phyloP scores from a whole-genome alignment of 805 yeast species.

The Teunomyces cretensis region DNA sequence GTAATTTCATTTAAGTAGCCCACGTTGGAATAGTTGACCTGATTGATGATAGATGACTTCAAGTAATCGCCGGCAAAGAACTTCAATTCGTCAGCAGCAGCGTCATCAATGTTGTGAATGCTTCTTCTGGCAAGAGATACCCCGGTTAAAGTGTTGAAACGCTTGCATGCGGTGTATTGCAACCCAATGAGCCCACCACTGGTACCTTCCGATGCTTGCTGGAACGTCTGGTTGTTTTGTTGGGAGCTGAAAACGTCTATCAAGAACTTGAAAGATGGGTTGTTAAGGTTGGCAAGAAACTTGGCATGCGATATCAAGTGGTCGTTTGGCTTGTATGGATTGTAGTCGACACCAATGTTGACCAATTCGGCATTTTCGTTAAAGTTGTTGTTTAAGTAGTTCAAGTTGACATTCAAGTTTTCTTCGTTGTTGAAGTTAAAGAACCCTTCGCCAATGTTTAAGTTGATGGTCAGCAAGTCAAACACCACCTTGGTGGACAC shows the following conservation, averaged over 20 bases:
- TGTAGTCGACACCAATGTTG: slow-evolving; percentile 45
- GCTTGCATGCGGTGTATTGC: slow-evolving; percentile 28
- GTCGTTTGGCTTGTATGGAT: slow-evolving; percentile 54
- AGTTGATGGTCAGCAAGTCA: slow-evolving; percentile 38
- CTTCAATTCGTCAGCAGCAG: slow-evolving; percentile 47
- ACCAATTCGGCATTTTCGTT: slow-evolving; percentile 54
- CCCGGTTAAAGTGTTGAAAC: slow-evolving; percentile 45
- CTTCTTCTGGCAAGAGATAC: slow-evolving; percentile 60
- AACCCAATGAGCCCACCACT: slow-evolving; percentile 54
- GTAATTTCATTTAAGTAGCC: slow-evolving; percentile 21
- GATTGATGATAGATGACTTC: slow-evolving; percentile 33
- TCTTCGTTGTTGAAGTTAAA: slow-evolving; percentile 40
- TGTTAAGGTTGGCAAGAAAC: slow-evolving; percentile 45
- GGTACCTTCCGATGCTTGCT: slow-evolving; percentile 54
- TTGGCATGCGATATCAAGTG: slow-evolving; percentile 45
- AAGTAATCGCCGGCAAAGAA: slow-evolving; percentile 33
- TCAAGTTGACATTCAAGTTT: slow-evolving; percentile 34
- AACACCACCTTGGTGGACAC: slow-evolving; percentile 48
- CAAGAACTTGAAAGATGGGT: slow-evolving; percentile 44
- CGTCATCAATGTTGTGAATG: slow-evolving; percentile 48
- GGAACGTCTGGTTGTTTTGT: slow-evolving; percentile 50
- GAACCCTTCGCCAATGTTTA: slow-evolving; percentile 34
- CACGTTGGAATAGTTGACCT: slow-evolving; percentile 22
- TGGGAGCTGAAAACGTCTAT: slow-evolving; percentile 31
- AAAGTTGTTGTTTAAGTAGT: slow-evolving; percentile 43